Percentiles rank a stretch among this genome's conserved stretches.
Conservation (phyloP, 345 rosid species). For the Salix koriyanagi region DNA sequence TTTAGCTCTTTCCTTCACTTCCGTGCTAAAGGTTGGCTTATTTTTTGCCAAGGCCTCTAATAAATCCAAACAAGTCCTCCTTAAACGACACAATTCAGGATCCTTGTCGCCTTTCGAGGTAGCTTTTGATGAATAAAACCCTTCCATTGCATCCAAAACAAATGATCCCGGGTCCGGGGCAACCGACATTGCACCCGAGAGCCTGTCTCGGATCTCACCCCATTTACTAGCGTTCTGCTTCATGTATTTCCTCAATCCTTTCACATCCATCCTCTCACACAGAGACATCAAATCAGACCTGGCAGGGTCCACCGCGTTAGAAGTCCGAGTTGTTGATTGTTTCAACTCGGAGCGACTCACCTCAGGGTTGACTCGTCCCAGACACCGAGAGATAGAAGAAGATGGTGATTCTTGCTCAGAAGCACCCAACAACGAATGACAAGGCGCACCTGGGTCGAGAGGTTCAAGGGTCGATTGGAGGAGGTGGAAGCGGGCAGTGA, state of each 20-base stretch:
- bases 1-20: conserved; percentile 55
- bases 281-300: conserved; percentile 16
- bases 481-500: conserved; percentile 41
- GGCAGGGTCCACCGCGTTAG: neutral
- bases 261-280: conserved; percentile 61
- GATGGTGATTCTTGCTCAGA: conserved; percentile 1
- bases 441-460: neutral
- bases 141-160: conserved; percentile 64
- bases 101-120: conserved; percentile 14
- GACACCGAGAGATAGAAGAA: neutral
- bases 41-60: conserved; percentile 48
- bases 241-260: conserved; percentile 49
- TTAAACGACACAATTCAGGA: conserved; percentile 19
- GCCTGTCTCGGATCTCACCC: conserved; percentile 35
- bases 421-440: neutral
- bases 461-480: conserved; percentile 30
- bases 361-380: neutral
- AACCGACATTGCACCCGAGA: conserved; percentile 33
- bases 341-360: too few relatives aligned
- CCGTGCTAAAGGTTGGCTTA: conserved; percentile 20
- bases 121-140: conserved; percentile 21
- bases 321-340: too few relatives aligned
- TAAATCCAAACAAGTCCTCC: conserved; percentile 48
- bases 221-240: conserved; percentile 34
- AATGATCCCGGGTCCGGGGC: conserved; percentile 47